Evolutionary conservation across 192 early-diverging fungal species (phyloP), one percentile per base, ranked within the genome.

Genomic region (Podila epigama): DNA sequence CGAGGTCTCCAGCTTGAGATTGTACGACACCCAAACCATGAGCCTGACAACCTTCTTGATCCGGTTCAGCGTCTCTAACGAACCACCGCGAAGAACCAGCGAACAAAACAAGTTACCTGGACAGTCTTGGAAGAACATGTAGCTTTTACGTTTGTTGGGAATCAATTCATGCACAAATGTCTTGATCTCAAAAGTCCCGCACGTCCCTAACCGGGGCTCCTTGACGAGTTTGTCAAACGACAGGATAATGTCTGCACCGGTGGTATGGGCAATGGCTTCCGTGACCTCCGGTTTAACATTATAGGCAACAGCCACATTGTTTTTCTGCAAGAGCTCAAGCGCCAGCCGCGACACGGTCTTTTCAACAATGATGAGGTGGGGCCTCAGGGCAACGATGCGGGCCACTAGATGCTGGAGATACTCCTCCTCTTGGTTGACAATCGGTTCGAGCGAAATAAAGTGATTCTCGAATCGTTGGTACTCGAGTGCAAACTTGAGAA

Each of bases 281-380:
- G 97, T 89, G n/a, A 96, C 92, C 54, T 88, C 88, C 15, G 85
- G 84, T 65, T 97, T 98, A 33, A 99, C 93, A 58, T 93, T 93
- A 42, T 92, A 87, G 0, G 88, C 90, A 16, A 98, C 93, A 0
- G 90, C 83, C n/a, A 99, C 88, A 22, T 89, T 87, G 25, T 87
- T 86, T 44, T 89, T 89, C 70, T 95, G 82, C 33, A 99, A 77
- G 32, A 91, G 86, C 50, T 98, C 92, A 8, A 96, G 79, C 0
- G 97, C 94, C 27, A 94, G 60, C n/a, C 96, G 85, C 3, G 95
- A 92, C 8, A 96, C 92, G 0, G 88, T 89, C 55, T 91, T 91
- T 68, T 94, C 91, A 1, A 93, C 88, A 33, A 99, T 70, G 6
- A 99, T 86, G 11, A 99, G 68, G 13, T 89, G 83, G 0, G 97